Conservation (phyloP, 2,329 filamentous ascomycete species). For the Pseudocercospora fijiensis region DNA sequence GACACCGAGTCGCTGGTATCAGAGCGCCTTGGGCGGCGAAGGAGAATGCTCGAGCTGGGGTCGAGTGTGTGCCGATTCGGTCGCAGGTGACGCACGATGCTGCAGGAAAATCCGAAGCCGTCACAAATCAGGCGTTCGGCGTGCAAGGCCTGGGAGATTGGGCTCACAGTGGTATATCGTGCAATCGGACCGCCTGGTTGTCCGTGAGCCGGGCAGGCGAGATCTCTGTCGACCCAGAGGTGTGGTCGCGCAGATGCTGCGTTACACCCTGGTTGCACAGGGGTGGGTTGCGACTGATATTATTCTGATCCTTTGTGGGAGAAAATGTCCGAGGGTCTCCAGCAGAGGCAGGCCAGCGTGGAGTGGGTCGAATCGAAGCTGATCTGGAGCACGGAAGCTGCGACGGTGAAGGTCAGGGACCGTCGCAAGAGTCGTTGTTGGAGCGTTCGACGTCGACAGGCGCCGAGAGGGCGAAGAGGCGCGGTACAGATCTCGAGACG, state of each 20-base stretch:
- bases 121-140: slow-evolving; percentile 43
- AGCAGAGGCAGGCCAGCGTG: slow-evolving; percentile 37
- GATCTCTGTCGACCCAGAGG: slow-evolving; percentile 44
- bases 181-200: slow-evolving; percentile 40
- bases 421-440: neutral
- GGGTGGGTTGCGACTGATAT: slow-evolving; percentile 30
- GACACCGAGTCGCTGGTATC: slow-evolving; percentile 32
- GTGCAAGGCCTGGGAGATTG: slow-evolving; percentile 40
- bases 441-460: neutral
- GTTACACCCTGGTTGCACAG: slow-evolving; percentile 41
- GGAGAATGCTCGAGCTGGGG: slow-evolving; percentile 25
- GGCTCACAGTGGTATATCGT: slow-evolving; percentile 39
- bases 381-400: slow-evolving; percentile 10
- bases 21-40: slow-evolving; percentile 28
- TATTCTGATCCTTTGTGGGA: slow-evolving; percentile 36
- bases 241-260: slow-evolving; percentile 51
- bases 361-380: neutral
- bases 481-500: slow-evolving; percentile 2
- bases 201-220: slow-evolving; percentile 38
- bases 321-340: slow-evolving; percentile 38
- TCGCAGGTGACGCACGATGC: slow-evolving; percentile 43
- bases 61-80: slow-evolving; percentile 29
- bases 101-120: slow-evolving; percentile 46
- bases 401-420: slow-evolving; percentile 4
- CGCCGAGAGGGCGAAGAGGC: slow-evolving; percentile 2